Base-by-base conservation (phyloP, 2,329 filamentous ascomycete genomes). In the Blumeriella jaapii region DNA sequence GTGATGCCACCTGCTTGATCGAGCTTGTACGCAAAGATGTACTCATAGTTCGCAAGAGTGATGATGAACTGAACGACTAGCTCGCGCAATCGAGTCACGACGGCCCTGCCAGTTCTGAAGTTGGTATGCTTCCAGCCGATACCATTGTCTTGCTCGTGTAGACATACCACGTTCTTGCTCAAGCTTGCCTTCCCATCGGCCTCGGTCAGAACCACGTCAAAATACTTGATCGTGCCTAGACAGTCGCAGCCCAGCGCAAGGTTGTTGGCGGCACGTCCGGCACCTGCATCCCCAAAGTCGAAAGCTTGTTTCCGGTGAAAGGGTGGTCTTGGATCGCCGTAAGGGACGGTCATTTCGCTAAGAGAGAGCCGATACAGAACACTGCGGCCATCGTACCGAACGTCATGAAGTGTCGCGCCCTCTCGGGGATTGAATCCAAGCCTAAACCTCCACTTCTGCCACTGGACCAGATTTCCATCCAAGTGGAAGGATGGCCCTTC, bases 111-210 rank as follows among this genome's bases (percentile, higher is more conserved):
- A 5, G 48, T 48, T 10, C 42, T 37, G 24, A 38, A 77, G 57
- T 82, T 80, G 5, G 75, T 79, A 56, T 82, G 77, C 51, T 81
- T 81, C 74, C 75, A 81, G 7, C 68, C 65, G 33, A 82, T 78
- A 2, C 78, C 78, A 38, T 72, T 69, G 45, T 82, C 78, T 44
- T 79, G 71, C 54, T 82, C 78, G 49, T 82, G 78, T 12, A 81
- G 59, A 48, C 78, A 82, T 31, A 81, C 62, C 8, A 75, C 74
- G 44, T 80, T 81, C 24, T 64, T 65, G 15, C 65, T 62, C 2
- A 62, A 50, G 6, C 63, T 64, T 1, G 74, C 67, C 26, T 67
- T 62, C 2, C 76, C 77, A 31, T 70, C 59, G 6, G 67, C 54
- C 14, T 65, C 62, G 25, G 72, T 35, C 14, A 49, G 60, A 11